A percentile compares a stretch with the other conserved stretches of the same genome.
Conservation (phyloP, 1,284 basidiomycete genomes). For the Ustilago sp. region DNA sequence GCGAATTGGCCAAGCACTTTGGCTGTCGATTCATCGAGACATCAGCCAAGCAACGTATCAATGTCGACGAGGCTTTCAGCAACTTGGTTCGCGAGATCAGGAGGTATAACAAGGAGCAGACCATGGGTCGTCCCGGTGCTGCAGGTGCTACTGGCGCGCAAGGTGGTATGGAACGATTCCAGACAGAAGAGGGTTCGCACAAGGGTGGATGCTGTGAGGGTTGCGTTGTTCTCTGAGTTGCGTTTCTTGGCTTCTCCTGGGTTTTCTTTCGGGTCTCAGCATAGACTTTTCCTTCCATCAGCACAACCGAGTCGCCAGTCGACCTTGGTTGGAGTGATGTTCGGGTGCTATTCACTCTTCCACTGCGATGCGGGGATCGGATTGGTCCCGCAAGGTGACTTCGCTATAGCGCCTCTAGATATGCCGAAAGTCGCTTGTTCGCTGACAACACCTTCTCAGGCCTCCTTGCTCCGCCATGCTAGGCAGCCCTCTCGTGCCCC, state of each 20-base stretch:
- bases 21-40: conserved; percentile 98
- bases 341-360: neutral
- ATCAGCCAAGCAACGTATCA: conserved; percentile 97
- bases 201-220: conserved; percentile 57
- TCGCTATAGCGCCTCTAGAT: neutral
- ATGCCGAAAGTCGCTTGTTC: neutral
- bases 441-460: neutral
- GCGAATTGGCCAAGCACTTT: conserved; percentile 95
- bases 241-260: neutral
- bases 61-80: conserved; percentile 98
- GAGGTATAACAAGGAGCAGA: conserved; percentile 82
- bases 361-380: neutral
- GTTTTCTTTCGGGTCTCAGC: conserved; percentile 10
- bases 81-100: conserved; percentile 96
- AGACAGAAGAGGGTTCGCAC: conserved; percentile 56
- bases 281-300: conserved; percentile 22
- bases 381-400: neutral
- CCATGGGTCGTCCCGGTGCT: conserved; percentile 63
- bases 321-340: neutral
- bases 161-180: conserved; percentile 56
- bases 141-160: conserved; percentile 52
- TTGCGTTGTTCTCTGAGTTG: conserved; percentile 53
- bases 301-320: neutral
- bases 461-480: neutral
- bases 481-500: neutral